These are phyloP conservation scores for Fusarium algeriense DNA, from an alignment of 2,329 filamentous ascomycete genomes.

Conservation along the genomic window DNA sequence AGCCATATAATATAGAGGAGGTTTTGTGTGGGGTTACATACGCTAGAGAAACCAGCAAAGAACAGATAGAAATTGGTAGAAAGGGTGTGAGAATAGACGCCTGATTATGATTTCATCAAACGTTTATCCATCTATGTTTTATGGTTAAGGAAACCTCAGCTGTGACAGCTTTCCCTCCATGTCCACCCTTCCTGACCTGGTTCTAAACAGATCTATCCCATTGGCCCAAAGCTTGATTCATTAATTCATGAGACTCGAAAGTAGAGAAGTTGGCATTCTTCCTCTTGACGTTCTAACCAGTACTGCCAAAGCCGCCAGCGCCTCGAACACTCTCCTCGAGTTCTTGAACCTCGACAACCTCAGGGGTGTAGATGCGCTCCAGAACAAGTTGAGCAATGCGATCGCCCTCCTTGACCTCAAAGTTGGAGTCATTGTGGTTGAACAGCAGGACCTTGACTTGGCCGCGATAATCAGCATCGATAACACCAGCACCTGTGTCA, in stretches of 20 bases:
- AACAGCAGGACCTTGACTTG: slow-evolving; percentile 95
- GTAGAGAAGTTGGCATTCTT: slow-evolving; percentile 6
- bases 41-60: slow-evolving; percentile 14
- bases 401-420: slow-evolving; percentile 85
- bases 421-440: slow-evolving; percentile 88
- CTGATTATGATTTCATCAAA: slow-evolving; percentile 1
- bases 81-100: slow-evolving; percentile 8
- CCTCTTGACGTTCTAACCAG: slow-evolving; percentile 61
- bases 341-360: slow-evolving; percentile 88
- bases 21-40: neutral
- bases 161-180: neutral
- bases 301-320: slow-evolving; percentile 92
- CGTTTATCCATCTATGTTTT: neutral
- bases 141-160: neutral
- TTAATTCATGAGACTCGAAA: slow-evolving; percentile 24
- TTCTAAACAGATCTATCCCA: slow-evolving; percentile 4
- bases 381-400: slow-evolving; percentile 93
- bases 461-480: slow-evolving; percentile 96
- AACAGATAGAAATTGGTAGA: slow-evolving; percentile 37
- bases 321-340: slow-evolving; percentile 92
- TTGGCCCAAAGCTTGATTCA: slow-evolving; percentile 8
- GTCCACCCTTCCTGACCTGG: neutral
- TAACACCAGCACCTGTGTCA: slow-evolving; percentile 94
- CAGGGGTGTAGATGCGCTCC: slow-evolving; percentile 93
- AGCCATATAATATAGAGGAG: slow-evolving; percentile 54